Conservation (phyloP, 2,329 filamentous ascomycete genomes). For the Hypoxylon sp. region DNA sequence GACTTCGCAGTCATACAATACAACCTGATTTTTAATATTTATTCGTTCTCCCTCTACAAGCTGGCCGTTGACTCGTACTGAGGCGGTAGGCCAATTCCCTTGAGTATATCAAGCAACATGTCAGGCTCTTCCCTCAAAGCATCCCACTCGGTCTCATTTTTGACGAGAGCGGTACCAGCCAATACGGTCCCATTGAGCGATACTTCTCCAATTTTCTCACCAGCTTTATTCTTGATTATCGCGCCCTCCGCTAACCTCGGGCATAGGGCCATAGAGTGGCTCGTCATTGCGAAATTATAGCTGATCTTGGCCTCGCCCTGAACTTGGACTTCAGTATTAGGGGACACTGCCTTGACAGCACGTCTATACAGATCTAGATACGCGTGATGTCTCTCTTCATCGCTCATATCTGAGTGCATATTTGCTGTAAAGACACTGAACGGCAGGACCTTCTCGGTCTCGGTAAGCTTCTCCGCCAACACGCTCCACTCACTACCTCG, state of each 20-base stretch:
- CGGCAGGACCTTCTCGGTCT: constrained; percentile 53
- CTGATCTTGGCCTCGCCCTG: constrained; percentile 67
- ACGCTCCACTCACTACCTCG: constrained; percentile 62
- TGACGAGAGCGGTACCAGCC: constrained; percentile 75
- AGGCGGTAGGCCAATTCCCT: constrained; percentile 58
- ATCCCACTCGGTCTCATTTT: constrained; percentile 71
- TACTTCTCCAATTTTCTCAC: constrained; percentile 59
- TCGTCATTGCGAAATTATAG: constrained; percentile 75
- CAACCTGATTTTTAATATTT: constrained; percentile 16
- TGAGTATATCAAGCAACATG: constrained; percentile 59
- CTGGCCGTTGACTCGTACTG: constrained; percentile 11
- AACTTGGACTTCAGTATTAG: constrained; percentile 43
- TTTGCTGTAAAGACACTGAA: constrained; percentile 62
- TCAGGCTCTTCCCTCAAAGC: constrained; percentile 60
- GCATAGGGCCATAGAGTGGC: constrained; percentile 66
- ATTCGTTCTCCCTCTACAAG: neutral
- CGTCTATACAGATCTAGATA: constrained; percentile 66
- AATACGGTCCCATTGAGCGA: constrained; percentile 74
- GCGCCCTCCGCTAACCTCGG: constrained; percentile 69
- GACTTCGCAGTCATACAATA: constrained; percentile 32
- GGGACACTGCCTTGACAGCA: constrained; percentile 54
- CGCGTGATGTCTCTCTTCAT: constrained; percentile 56
- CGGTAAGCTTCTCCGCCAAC: constrained; percentile 60
- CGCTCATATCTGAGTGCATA: constrained; percentile 55
- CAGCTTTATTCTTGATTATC: constrained; percentile 46